phyloP scores from a whole-genome alignment of 2,329 filamentous ascomycete species.

The Mollisia scopiformis region DNA sequence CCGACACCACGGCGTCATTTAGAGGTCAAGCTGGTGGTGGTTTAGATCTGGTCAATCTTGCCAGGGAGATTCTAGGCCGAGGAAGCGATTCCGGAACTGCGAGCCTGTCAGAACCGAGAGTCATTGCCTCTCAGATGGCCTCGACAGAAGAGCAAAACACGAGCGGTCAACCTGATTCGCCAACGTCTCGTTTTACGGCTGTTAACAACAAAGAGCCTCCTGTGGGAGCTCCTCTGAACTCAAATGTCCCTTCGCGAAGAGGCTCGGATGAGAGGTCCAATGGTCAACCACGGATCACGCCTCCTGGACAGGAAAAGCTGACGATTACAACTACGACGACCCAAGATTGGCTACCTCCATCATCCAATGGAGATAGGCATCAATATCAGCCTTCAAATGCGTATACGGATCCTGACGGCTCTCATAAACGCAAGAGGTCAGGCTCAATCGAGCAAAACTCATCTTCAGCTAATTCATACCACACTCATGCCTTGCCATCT shows the following conservation, averaged over 20 bases:
- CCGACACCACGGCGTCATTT: slow-evolving; percentile 22
- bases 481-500: slow-evolving; percentile 38
- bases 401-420: slow-evolving; percentile 40
- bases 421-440: slow-evolving; percentile 73
- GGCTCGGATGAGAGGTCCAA: slow-evolving; percentile 35
- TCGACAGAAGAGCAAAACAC: slow-evolving; percentile 22
- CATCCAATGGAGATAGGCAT: slow-evolving; percentile 29
- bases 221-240: slow-evolving; percentile 10
- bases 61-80: slow-evolving; percentile 24
- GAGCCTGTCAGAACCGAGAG: neutral
- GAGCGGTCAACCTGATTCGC: slow-evolving; percentile 28
- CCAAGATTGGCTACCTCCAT: slow-evolving; percentile 35
- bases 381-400: slow-evolving; percentile 25
- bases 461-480: slow-evolving; percentile 39
- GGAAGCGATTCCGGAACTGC: slow-evolving; percentile 4
- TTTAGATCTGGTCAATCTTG: slow-evolving; percentile 30
- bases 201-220: slow-evolving; percentile 37
- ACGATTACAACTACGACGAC: slow-evolving; percentile 35
- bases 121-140: slow-evolving; percentile 16
- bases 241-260: slow-evolving; percentile 29
- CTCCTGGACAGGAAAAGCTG: slow-evolving; percentile 38
- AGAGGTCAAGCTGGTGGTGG: slow-evolving; percentile 21
- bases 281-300: slow-evolving; percentile 34
- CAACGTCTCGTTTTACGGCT: slow-evolving; percentile 39
- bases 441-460: slow-evolving; percentile 55